Base-by-base conservation (phyloP, 2,329 filamentous ascomycete genomes). In the Arthrobotrys sinensis region DNA sequence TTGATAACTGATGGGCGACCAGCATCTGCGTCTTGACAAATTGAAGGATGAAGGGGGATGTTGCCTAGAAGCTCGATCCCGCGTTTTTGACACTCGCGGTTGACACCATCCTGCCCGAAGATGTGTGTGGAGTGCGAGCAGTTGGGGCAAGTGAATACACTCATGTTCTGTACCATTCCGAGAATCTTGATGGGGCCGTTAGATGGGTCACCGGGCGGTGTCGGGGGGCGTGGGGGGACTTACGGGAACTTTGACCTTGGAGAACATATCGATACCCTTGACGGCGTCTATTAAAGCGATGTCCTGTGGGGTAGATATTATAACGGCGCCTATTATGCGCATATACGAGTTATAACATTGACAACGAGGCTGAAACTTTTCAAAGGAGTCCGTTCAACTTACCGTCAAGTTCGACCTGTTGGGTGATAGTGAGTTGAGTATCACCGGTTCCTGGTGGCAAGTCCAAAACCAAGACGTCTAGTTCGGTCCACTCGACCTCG, bases 381-480 rank as follows among this genome's bases (percentile, higher is more conserved):
- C 40, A 8, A 28, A 40, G 8, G 7, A 53, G 12, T 53, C n/a
- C 32, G 3, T 24, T 12, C n/a, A 10, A 28, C 86, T 83, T 86
- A 88, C 94, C 95, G 81, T 96, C 93, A 1, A 99, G 86, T n/a
- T 92, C 87, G 10, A 99, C 88, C 85, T 97, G 95, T 84, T 99
- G 96, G 14, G 93, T 95, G 79, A 99, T 96, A n/a, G 93, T 97
- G 80, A 99, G 87, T 83, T 99, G 96, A 0, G 95, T 95, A 82
- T 99, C 96, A 24, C 96, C 96, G 0, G 96, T 99, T 1, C 96
- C 96, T 0, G 96, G 96, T 0, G 96, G 96, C 60, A 99, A 85
- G 83, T 99, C 96, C 1, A 99, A 86, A 2, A 99, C 91, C 0
- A 99, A 87, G 1, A 98, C 86, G 83, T 99, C 96, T 1, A 99